Percentiles rank a stretch among this genome's conserved stretches.
Evolutionary conservation across 768 basidiomycete genomes (phyloP).

Genomic region (Trichaptum fuscoviolaceum): DNA sequence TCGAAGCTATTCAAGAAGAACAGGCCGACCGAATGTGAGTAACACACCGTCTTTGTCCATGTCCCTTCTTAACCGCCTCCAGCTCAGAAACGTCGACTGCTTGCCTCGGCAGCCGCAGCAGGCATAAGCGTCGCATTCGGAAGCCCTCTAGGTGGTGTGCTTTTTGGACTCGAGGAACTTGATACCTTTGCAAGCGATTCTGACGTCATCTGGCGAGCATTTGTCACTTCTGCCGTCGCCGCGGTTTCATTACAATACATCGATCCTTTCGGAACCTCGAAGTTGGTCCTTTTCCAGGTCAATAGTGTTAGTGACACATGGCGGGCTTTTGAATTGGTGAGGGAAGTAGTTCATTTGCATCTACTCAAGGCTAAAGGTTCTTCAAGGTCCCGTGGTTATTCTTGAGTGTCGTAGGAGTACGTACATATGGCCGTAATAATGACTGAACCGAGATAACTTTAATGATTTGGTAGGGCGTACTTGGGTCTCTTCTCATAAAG

Average conservation of each 20-base stretch:
- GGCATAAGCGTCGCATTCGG: conserved; percentile 89
- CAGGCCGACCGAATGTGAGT: conserved; percentile 68
- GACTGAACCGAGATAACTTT: conserved; percentile 7
- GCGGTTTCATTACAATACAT: conserved; percentile 80
- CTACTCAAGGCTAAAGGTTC: not conserved
- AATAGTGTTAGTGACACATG: conserved; percentile 56
- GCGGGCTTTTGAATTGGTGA: conserved; percentile 68
- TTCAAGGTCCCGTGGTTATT: conserved; percentile 63
- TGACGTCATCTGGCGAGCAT: conserved; percentile 82
- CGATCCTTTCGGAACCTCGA: conserved; percentile 82
- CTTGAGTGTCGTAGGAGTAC: conserved; percentile 58
- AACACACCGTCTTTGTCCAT: not conserved
- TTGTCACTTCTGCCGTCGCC: conserved; percentile 84
- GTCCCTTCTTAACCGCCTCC: conserved; percentile 1
- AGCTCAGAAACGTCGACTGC: conserved; percentile 77
- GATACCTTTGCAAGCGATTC: conserved; percentile 66
- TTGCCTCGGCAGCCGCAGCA: conserved; percentile 80
- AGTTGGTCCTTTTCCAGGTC: conserved; percentile 75
- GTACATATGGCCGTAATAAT: conserved; percentile 12
- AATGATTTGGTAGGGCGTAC: conserved; percentile 42
- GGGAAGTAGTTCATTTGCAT: conserved; percentile 11
- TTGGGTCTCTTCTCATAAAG: conserved; percentile 61
- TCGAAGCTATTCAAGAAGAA: conserved; percentile 65
- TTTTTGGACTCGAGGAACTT: conserved; percentile 80
- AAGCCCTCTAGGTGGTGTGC: conserved; percentile 78